Evolutionary conservation across 768 basidiomycete species (phyloP).

Genomic region (Lyophyllum decastes): DNA sequence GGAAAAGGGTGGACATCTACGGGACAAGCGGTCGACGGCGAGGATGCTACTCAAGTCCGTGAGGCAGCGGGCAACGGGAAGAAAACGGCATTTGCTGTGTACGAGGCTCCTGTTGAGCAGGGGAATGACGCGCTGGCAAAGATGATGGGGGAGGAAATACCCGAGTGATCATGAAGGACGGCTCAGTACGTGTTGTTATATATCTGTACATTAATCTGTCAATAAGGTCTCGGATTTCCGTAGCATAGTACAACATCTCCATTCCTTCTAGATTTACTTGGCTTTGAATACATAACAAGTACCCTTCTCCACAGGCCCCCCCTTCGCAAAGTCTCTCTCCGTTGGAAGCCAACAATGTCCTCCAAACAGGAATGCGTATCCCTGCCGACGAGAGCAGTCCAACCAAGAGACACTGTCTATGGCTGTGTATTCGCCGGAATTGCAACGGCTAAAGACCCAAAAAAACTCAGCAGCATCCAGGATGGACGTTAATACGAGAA

Average conservation of each 20-base stretch:
- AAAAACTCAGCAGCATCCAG: neutral
- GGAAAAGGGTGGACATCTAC: constrained; percentile 73
- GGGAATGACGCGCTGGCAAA: constrained; percentile 71
- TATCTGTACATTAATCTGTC: neutral
- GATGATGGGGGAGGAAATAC: constrained; percentile 56
- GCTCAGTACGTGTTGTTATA: neutral
- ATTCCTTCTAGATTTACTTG: neutral
- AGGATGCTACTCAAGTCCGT: constrained; percentile 1
- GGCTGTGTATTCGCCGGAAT: neutral
- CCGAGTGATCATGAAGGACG: neutral
- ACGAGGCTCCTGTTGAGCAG: constrained; percentile 61
- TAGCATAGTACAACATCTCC: neutral
- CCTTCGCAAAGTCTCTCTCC: neutral
- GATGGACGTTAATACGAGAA: neutral
- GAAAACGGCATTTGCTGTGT: constrained; percentile 76
- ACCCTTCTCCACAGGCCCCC: neutral
- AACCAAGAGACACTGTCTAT: neutral
- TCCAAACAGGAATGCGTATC: neutral
- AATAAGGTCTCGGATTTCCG: neutral
- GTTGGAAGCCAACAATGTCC: neutral
- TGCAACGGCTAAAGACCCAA: neutral
- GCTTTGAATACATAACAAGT: neutral
- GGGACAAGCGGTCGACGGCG: constrained; percentile 13
- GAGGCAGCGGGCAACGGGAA: constrained; percentile 22
- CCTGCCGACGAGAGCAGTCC: neutral